These are phyloP conservation scores for Paecilomyces formosus DNA, from an alignment of 2,329 filamentous ascomycete species.

Conservation along the genomic window DNA sequence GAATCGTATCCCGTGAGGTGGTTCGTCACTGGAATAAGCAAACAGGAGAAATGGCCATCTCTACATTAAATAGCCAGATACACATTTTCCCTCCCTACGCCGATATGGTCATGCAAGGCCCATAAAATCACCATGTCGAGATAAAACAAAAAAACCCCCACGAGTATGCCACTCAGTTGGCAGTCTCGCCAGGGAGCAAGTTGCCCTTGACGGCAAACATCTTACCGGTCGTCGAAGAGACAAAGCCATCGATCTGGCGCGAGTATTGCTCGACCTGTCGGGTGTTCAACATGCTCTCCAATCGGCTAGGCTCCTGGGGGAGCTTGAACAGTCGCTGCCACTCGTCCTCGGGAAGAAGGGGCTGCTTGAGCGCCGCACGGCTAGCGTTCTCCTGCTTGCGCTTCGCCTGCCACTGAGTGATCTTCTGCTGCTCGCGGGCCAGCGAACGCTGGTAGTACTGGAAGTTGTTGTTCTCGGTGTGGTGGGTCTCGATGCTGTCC, in stretches of 20 bases:
- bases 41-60: slow-evolving; percentile 15
- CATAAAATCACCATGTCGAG: slow-evolving; percentile 17
- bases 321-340: slow-evolving; percentile 98
- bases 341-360: slow-evolving; percentile 87
- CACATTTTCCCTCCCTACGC: slow-evolving; percentile 36
- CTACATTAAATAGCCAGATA: slow-evolving; percentile 32
- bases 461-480: slow-evolving; percentile 98
- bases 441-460: slow-evolving; percentile 94
- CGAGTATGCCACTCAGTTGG: slow-evolving; percentile 21
- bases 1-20: neutral
- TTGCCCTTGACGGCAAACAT: slow-evolving; percentile 91
- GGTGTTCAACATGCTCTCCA: slow-evolving; percentile 91
- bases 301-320: slow-evolving; percentile 82
- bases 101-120: slow-evolving; percentile 35
- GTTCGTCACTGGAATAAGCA: slow-evolving; percentile 18
- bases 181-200: slow-evolving; percentile 50
- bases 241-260: slow-evolving; percentile 93
- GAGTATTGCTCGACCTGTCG: slow-evolving; percentile 97
- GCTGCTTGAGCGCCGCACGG: slow-evolving; percentile 77
- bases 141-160: slow-evolving; percentile 14
- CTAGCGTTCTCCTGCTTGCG: slow-evolving; percentile 91
- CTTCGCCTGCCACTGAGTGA: slow-evolving; percentile 93
- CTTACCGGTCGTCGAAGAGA: slow-evolving; percentile 83
- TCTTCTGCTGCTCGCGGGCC: slow-evolving; percentile 90
- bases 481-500: slow-evolving; percentile 94